phyloP scores from a whole-genome alignment of 768 basidiomycete species.

The Lentinula boryana region DNA sequence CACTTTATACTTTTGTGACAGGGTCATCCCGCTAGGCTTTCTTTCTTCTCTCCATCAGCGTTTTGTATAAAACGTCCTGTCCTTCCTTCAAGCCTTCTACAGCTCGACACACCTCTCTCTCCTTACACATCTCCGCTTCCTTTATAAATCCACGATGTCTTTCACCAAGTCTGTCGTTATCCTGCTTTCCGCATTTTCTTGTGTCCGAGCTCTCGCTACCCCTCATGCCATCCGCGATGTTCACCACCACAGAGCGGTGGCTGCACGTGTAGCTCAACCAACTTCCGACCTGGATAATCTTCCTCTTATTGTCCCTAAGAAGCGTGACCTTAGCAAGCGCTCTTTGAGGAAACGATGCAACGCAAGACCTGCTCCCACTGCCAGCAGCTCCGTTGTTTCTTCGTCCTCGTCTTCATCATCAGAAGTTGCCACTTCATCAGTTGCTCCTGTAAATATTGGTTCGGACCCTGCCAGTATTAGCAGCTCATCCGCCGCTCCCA shows the following conservation, averaged over 20 bases:
- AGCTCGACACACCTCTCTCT: constrained; percentile 11
- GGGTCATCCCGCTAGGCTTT: neutral
- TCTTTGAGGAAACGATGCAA: neutral
- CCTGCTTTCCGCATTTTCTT: constrained; percentile 30
- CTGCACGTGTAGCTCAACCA: constrained; percentile 35
- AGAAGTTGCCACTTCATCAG: constrained; percentile 1
- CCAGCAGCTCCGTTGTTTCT: neutral
- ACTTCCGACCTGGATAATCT: constrained; percentile 15
- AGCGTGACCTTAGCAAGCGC: neutral
- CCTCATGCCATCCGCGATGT: constrained; percentile 31
- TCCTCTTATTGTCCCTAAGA: constrained; percentile 11
- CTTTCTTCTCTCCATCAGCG: neutral
- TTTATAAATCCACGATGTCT: constrained; percentile 28
- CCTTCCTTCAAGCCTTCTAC: constrained; percentile 13
- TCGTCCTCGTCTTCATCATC: neutral
- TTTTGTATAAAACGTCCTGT: neutral
- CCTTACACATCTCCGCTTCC: constrained; percentile 3
- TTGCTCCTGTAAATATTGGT: constrained; percentile 9
- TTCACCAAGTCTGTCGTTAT: constrained; percentile 37
- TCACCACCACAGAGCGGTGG: constrained; percentile 37
- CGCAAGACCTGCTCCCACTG: constrained; percentile 13
- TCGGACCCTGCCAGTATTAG: constrained; percentile 10
- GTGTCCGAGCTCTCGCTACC: constrained; percentile 28
- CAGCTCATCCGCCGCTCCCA: constrained; percentile 6
- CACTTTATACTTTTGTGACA: neutral